Conservation (phyloP, 2,329 filamentous ascomycete species). For the Colletotrichum destructivum region DNA sequence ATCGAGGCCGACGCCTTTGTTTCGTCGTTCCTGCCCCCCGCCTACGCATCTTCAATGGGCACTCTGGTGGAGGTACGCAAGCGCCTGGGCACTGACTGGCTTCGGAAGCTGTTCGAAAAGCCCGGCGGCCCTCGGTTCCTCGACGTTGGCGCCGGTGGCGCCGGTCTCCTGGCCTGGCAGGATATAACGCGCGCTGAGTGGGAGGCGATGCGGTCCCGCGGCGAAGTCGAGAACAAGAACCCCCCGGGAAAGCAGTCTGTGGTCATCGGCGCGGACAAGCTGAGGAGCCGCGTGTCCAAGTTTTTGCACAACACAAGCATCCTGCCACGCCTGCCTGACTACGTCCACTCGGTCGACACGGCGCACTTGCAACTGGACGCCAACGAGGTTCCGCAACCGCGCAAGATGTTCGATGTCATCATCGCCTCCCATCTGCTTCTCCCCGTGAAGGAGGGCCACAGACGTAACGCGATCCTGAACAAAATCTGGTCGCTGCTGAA, state of each 20-base stretch:
- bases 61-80: slow-evolving; percentile 81
- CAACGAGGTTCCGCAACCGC: slow-evolving; percentile 66
- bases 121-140: slow-evolving; percentile 71
- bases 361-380: slow-evolving; percentile 73
- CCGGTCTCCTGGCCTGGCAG: slow-evolving; percentile 81
- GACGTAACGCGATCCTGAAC: slow-evolving; percentile 84
- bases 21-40: slow-evolving; percentile 77
- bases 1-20: slow-evolving; percentile 84
- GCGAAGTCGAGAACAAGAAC: slow-evolving; percentile 53
- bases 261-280: slow-evolving; percentile 80
- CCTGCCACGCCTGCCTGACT: slow-evolving; percentile 91
- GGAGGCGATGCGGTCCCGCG: slow-evolving; percentile 74
- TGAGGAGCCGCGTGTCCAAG: slow-evolving; percentile 82
- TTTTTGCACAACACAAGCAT: slow-evolving; percentile 93
- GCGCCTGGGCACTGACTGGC: slow-evolving; percentile 79
- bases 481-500: slow-evolving; percentile 92
- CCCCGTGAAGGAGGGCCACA: slow-evolving; percentile 80
- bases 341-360: slow-evolving; percentile 76
- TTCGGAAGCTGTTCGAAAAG: slow-evolving; percentile 73
- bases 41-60: slow-evolving; percentile 78
- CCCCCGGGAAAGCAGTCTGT: slow-evolving; percentile 84
- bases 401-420: slow-evolving; percentile 91
- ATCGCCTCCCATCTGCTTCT: slow-evolving; percentile 90
- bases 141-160: slow-evolving; percentile 82
- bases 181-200: slow-evolving; percentile 87